phyloP scores from a whole-genome alignment of 1,284 basidiomycete genomes.

The Tetrapyrgos nigripes region DNA sequence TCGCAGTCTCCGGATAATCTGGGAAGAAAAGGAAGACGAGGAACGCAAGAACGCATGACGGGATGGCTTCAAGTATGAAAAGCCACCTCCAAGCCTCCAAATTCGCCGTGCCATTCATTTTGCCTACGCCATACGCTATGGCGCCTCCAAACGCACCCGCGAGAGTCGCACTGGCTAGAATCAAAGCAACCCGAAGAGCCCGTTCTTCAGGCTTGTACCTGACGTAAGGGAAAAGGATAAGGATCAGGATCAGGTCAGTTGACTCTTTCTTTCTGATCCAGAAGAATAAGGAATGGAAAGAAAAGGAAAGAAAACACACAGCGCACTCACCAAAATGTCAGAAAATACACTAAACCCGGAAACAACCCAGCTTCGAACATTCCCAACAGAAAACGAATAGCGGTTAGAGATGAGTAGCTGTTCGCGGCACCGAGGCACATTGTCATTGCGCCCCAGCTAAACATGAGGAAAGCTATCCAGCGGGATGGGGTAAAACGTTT shows the following conservation, averaged over 20 bases:
- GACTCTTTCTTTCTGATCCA: too few species aligned
- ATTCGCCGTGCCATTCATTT: conserved; percentile 35
- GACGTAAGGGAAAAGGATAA: not conserved
- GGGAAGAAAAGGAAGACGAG: conserved; percentile 47
- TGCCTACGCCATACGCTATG: conserved; percentile 43
- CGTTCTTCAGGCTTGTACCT: conserved; percentile 44
- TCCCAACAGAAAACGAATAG: conserved; percentile 34
- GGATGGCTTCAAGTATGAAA: conserved; percentile 55
- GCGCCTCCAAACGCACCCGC: conserved; percentile 52
- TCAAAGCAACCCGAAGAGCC: conserved; percentile 43
- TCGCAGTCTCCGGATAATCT: conserved; percentile 51
- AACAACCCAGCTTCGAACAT: conserved; percentile 38
- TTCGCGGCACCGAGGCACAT: conserved; percentile 39
- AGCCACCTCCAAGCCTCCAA: conserved; percentile 46
- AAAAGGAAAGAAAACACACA: not conserved
- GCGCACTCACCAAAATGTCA: conserved; percentile 41
- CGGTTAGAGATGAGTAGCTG: conserved; percentile 40
- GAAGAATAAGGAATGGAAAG: too few species aligned
- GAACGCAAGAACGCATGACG: conserved; percentile 45
- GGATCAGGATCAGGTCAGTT: too few species aligned
- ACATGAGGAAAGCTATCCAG: conserved; percentile 47
- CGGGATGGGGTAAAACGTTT: conserved; percentile 47
- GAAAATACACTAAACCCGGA: conserved; percentile 37
- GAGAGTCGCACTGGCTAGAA: conserved; percentile 45
- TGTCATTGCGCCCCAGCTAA: conserved; percentile 48